Evolutionary conservation across 305 asterid genomes (phyloP).

Genomic region (Solanum hybrid): DNA sequence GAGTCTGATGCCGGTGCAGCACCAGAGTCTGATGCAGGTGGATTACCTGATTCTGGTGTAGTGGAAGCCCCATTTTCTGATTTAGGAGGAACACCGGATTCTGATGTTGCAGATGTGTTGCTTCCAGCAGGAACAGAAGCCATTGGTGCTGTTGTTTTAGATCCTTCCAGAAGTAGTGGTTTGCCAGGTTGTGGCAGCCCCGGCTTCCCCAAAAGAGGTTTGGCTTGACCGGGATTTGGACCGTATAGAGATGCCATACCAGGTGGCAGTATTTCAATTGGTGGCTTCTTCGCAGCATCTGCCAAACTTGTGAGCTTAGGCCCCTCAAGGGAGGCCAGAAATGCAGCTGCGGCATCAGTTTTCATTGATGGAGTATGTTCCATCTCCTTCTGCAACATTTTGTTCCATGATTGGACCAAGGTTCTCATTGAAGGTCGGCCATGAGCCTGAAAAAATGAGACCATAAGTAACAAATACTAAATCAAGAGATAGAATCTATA

Average conservation of each 20-base stretch:
- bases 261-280: slow-evolving; percentile 86
- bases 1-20: slow-evolving; percentile 23
- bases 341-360: slow-evolving; percentile 90
- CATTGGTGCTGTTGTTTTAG: slow-evolving; percentile 28
- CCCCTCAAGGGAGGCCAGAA: slow-evolving; percentile 92
- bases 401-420: slow-evolving; percentile 93
- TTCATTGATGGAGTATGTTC: slow-evolving; percentile 58
- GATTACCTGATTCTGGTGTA: slow-evolving; percentile 19
- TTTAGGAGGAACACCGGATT: slow-evolving; percentile 15
- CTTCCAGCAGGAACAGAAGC: slow-evolving; percentile 23
- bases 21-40: slow-evolving; percentile 23
- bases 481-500: not conserved
- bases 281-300: slow-evolving; percentile 89
- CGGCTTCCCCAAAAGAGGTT: slow-evolving; percentile 37
- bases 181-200: slow-evolving; percentile 50
- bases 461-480: slow-evolving; percentile 5
- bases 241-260: slow-evolving; percentile 92
- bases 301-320: slow-evolving; percentile 83
- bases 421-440: slow-evolving; percentile 80
- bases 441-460: slow-evolving; percentile 54
- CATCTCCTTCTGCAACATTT: slow-evolving; percentile 69
- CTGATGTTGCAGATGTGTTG: slow-evolving; percentile 17
- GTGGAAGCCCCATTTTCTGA: slow-evolving; percentile 15
- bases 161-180: slow-evolving; percentile 62
- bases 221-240: slow-evolving; percentile 70